Conservation (phyloP, 306 rosid species). For the Acacia melanoxylon region DNA sequence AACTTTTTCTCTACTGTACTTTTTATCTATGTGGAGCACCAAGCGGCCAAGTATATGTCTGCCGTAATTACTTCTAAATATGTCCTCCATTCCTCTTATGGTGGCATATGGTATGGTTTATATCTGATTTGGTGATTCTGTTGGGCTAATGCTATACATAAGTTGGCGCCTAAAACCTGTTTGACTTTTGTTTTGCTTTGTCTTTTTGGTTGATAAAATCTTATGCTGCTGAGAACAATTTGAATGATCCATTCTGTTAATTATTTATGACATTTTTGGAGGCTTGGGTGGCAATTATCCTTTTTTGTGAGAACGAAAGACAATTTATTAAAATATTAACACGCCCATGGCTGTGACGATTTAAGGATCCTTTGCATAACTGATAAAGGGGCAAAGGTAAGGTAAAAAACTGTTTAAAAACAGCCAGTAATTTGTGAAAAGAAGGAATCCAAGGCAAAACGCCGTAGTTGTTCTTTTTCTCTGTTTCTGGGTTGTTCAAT, state of each 20-base stretch:
- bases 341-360: not conserved
- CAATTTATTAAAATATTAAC: not conserved
- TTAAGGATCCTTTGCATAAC: not conserved
- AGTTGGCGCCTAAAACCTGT: not conserved
- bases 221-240: not conserved
- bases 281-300: not conserved
- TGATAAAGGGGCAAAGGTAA: not conserved
- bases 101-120: not conserved
- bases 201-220: not conserved
- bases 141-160: not conserved
- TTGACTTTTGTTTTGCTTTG: not conserved
- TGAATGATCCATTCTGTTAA: conserved; percentile 10
- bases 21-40: not conserved
- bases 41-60: not conserved
- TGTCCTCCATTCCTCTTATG: not conserved
- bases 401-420: conserved; percentile 8
- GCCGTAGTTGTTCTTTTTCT: not conserved
- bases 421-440: conserved; percentile 6
- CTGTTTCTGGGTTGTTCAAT: conserved; percentile 5
- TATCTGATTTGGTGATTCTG: not conserved
- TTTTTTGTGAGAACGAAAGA: not conserved
- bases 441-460: not conserved
- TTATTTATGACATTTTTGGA: conserved; percentile 18
- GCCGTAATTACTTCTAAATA: not conserved
- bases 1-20: not conserved